A percentile compares a stretch with the other conserved stretches of the same genome.
phyloP scores from a whole-genome alignment of 2,329 filamentous ascomycete species.

The Clonostachys byssicola region DNA sequence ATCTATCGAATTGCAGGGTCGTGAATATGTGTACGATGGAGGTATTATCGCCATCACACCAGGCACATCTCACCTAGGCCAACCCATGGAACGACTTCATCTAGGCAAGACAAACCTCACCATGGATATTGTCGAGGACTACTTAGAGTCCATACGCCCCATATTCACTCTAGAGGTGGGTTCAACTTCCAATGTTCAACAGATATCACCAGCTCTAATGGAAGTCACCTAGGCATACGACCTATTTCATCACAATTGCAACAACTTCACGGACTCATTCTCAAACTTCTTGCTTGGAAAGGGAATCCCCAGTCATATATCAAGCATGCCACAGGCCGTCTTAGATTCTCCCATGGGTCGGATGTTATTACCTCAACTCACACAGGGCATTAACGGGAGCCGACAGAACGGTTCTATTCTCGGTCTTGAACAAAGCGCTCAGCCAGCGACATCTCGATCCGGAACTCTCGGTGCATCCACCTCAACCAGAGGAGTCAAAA shows the following conservation, averaged over 20 bases:
- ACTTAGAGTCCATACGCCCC: constrained; percentile 75
- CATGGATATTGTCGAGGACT: constrained; percentile 79
- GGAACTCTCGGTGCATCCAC: neutral
- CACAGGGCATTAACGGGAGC: constrained; percentile 43
- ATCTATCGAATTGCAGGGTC: constrained; percentile 76
- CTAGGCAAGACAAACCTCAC: constrained; percentile 78
- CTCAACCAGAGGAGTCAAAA: constrained; percentile 42
- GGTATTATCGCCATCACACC: constrained; percentile 79
- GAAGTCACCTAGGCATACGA: constrained; percentile 68
- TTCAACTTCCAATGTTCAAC: neutral
- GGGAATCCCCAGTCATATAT: constrained; percentile 84
- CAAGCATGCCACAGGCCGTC: constrained; percentile 79
- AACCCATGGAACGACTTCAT: constrained; percentile 69
- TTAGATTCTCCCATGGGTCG: constrained; percentile 82
- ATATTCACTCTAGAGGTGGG: constrained; percentile 76
- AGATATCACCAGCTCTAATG: neutral
- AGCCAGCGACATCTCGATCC: neutral
- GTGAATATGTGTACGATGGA: constrained; percentile 88
- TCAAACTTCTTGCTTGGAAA: constrained; percentile 84
- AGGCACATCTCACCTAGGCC: constrained; percentile 81
- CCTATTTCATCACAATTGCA: constrained; percentile 89
- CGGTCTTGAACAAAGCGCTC: constrained; percentile 38
- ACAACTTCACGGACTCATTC: constrained; percentile 94
- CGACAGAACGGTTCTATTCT: constrained; percentile 47
- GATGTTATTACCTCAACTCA: constrained; percentile 74